Evolutionary conservation across 805 yeast species (phyloP), one percentile per base, ranked within the genome.

Genomic region (Lipomyces anomalus): DNA sequence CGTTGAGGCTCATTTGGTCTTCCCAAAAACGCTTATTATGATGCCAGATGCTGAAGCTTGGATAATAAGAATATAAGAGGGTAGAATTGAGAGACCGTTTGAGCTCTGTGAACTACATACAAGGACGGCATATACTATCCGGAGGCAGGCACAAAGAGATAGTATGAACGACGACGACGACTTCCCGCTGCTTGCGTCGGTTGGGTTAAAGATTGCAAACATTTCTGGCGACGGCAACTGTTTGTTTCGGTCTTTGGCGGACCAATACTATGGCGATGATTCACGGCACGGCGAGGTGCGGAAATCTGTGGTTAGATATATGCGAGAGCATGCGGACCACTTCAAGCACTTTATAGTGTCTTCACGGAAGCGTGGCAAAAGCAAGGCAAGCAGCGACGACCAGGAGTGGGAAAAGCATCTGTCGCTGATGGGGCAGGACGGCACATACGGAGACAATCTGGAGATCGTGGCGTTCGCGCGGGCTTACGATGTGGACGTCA

Each of bases 151-250:
- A n/a, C n/a, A n/a, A n/a, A n/a, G n/a, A n/a, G n/a, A n/a, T n/a
- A n/a, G n/a, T n/a, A n/a, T n/a, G n/a, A n/a, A n/a, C n/a, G n/a
- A n/a, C n/a, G n/a, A n/a, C n/a, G 55, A 53, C 17, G 71, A 67
- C 49, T 68, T 68, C 43, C 69, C 70, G 1, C 43, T 66, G 4
- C 58, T 68, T 30, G 56, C 47, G 22, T 48, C 53, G 17, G 55
- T 65, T 32, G 67, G 65, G 2, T 56, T 68, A 3, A 65, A 66
- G 45, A 70, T 71, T 1, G 44, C 68, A 3, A 47, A 62, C 3
- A 66, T 67, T 26, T 55, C 56, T 20, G 73, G 71, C 5, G 72
- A 68, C 44, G 72, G 72, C 18, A 68, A 68, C 57, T 68, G 72
- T 44, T 53, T 69, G n/a, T 68, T 68, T 48, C 57, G 72, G 20